Evolutionary conservation across 2,329 filamentous ascomycete genomes (phyloP), one percentile per base, ranked within the genome.

Genomic region (Rutstroemia sp.): DNA sequence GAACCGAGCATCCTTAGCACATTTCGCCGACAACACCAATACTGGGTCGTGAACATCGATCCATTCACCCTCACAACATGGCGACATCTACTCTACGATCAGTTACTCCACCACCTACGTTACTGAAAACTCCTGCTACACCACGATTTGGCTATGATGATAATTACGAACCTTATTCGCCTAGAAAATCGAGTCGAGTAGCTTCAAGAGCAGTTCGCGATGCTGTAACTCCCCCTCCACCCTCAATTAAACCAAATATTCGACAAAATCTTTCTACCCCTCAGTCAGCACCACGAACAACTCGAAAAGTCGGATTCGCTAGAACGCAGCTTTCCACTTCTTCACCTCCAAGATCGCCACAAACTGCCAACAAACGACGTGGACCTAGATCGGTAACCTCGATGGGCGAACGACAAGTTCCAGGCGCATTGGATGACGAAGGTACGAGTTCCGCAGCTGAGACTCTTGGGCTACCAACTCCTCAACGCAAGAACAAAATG

Each of bases 141-240:
- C 88, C 88, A 48, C 80, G 79, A 58, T 79, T 83, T 67, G 87
- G 87, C 39, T 83, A 77, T 65, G 76, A 78, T 62, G 87, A 92
- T 71, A 73, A 76, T 60, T 91, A 85, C 76, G 80, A 88, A 66
- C 87, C 87, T 46, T 91, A 84, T 68, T 83, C 84, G 58, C 84
- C 86, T 54, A 81, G 86, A 69, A 86, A 87, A 65, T 87, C 84
- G 4, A 78, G 80, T 58, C 80, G 86, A 62, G 78, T 88, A 63
- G 81, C 77, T 37, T 81, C 77, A 44, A 79, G 83, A 64, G 76
- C 76, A 65, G 72, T 47, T 65, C 72, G 58, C 72, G 76, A 57
- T 56, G 58, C 64, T 66, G 78, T 77, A 70, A 85, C 82, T 1
- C 81, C 82, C 21, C 83, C 82, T 61, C 66, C 61, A 61, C 72